Percentiles rank a stretch among this genome's conserved stretches.
Conservation (phyloP, 2,329 filamentous ascomycete genomes). For the Grosmannia huntii region DNA sequence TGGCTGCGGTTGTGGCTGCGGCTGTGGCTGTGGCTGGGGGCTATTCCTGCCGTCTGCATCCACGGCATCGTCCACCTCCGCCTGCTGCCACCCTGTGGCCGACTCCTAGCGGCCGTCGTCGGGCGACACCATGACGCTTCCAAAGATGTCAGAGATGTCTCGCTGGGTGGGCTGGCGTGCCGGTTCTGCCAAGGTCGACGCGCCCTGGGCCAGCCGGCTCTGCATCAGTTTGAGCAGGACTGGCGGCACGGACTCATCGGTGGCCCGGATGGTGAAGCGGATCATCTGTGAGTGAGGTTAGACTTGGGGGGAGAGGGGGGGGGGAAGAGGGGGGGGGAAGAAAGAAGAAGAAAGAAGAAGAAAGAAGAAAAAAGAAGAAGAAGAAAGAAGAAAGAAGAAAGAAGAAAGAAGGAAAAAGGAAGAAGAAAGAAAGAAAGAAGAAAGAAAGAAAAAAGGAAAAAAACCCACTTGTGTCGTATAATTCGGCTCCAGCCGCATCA, state of each 20-base stretch:
- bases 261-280: conserved; percentile 84
- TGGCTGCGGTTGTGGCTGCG: too few species aligned
- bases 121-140: conserved; percentile 38
- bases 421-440: background rate
- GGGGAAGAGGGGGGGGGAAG: too few species aligned
- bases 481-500: conserved; percentile 90
- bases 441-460: background rate
- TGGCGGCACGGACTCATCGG: conserved; percentile 75
- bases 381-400: too few species aligned
- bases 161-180: conserved; percentile 28
- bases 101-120: conserved; percentile 6
- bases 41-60: too few species aligned
- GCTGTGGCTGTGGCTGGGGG: background rate
- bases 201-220: conserved; percentile 54
- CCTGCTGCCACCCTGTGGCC: background rate
- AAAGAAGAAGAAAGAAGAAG: too few species aligned
- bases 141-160: conserved; percentile 43
- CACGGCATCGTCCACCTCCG: background rate
- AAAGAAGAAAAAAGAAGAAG: too few species aligned
- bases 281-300: conserved; percentile 68
- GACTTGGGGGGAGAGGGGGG: too few species aligned
- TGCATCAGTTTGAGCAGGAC: conserved; percentile 79
- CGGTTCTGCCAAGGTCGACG: conserved; percentile 27
- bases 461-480: conserved; percentile 69
- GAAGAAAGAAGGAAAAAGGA: too few species aligned